phyloP scores from a whole-genome alignment of 495 filamentous ascomycete genomes.

The Podospora sp. region DNA sequence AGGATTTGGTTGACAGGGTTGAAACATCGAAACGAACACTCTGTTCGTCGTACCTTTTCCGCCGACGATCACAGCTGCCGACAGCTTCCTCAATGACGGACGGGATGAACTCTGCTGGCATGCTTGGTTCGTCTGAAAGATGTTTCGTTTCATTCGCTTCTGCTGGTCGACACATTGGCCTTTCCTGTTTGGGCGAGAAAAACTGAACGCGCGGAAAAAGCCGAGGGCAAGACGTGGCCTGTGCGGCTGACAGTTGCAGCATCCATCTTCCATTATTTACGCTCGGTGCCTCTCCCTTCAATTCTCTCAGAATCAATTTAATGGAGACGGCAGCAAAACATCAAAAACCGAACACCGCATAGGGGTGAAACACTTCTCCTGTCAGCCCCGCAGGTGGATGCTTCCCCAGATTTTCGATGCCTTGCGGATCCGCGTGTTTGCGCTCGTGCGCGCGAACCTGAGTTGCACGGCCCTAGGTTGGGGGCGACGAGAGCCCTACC shows the following conservation, averaged over 20 bases:
- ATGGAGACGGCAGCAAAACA: not conserved
- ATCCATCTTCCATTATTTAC: not conserved
- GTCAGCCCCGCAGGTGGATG: not conserved
- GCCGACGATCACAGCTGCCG: not conserved
- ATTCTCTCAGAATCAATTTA: not conserved
- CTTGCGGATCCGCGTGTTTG: not conserved
- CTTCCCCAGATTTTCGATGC: constrained; percentile 10
- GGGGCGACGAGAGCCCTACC: constrained; percentile 3
- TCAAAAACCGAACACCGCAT: not conserved
- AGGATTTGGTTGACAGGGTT: not conserved
- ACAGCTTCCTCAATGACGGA: not conserved
- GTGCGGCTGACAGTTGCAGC: constrained; percentile 29
- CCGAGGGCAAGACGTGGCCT: constrained; percentile 19
- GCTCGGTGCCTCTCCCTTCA: not conserved
- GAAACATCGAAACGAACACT: not conserved
- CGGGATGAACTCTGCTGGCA: not conserved
- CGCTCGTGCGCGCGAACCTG: not conserved
- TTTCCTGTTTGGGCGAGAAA: not conserved
- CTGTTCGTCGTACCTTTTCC: not conserved
- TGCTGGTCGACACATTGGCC: constrained; percentile 16
- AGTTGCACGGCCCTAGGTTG: constrained; percentile 14
- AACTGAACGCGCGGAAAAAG: constrained; percentile 1
- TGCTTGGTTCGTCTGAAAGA: constrained; percentile 16
- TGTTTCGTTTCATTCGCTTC: constrained; percentile 27
- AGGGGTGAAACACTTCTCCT: not conserved